A percentile compares a stretch with the other conserved stretches of the same genome.
phyloP scores from a whole-genome alignment of 495 filamentous ascomycete species.

The Talaromyces trachyspermus region DNA sequence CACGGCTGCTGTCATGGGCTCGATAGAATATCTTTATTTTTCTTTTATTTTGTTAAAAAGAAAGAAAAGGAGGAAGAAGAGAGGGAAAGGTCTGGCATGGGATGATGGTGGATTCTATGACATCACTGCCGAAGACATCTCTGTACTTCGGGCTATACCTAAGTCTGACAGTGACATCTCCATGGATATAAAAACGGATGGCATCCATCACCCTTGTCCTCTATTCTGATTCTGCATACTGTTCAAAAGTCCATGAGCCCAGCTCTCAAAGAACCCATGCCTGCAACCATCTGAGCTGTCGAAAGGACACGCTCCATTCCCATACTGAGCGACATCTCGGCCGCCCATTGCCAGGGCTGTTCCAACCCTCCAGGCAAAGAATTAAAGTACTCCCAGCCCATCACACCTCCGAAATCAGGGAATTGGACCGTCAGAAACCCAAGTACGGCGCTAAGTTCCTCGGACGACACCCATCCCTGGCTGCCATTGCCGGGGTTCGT shows the following conservation, averaged over 20 bases:
- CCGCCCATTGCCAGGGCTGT: conserved; percentile 67
- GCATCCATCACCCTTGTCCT: not conserved
- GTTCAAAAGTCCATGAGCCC: conserved; percentile 23
- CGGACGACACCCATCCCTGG: conserved; percentile 47
- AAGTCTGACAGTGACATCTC: too few species aligned
- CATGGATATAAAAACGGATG: too few species aligned
- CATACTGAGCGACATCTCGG: conserved; percentile 47
- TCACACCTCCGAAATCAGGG: conserved; percentile 66
- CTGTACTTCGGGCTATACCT: too few species aligned
- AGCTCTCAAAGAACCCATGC: conserved; percentile 20
- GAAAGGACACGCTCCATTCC: conserved; percentile 35
- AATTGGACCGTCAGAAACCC: conserved; percentile 42
- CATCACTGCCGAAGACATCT: too few species aligned
- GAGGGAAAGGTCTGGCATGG: too few species aligned
- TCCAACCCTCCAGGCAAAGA: conserved; percentile 47
- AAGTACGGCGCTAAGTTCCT: conserved; percentile 37
- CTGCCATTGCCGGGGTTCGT: conserved; percentile 62
- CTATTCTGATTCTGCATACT: conserved; percentile 25
- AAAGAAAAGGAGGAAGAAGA: not conserved
- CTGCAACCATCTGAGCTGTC: conserved; percentile 23
- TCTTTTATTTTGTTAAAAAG: too few species aligned
- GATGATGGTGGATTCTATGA: too few species aligned
- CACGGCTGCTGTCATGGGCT: not conserved
- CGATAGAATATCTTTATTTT: too few species aligned
- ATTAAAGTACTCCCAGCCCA: conserved; percentile 89